Percentiles rank a stretch among this genome's conserved stretches.
Evolutionary conservation across 2,329 filamentous ascomycete species (phyloP).

Genomic region (Phialophora expanda): DNA sequence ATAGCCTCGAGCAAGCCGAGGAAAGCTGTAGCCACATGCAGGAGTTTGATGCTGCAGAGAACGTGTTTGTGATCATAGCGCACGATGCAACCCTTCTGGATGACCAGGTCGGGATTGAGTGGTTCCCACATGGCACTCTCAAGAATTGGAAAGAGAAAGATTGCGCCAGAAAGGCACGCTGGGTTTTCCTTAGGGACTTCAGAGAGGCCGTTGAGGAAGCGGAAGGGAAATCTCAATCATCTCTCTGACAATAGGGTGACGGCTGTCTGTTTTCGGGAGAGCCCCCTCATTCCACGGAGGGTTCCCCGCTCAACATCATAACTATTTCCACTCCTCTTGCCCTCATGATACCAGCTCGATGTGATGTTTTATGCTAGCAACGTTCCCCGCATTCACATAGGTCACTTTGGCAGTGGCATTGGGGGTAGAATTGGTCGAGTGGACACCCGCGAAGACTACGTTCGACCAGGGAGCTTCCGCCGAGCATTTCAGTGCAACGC

Average conservation of each 20-base stretch:
- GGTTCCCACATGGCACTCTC: conserved; percentile 38
- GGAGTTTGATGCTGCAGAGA: conserved; percentile 40
- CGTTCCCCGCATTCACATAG: conserved; percentile 18
- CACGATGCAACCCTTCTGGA: conserved; percentile 40
- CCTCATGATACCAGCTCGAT: background rate
- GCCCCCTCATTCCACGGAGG: background rate
- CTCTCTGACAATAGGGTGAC: background rate
- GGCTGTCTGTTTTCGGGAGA: background rate
- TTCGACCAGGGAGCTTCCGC: conserved; percentile 11
- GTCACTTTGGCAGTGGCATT: conserved; percentile 2
- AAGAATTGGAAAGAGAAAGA: conserved; percentile 46
- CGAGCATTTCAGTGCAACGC: conserved; percentile 19
- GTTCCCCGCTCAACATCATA: background rate
- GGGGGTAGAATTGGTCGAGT: conserved; percentile 6
- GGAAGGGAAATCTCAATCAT: background rate
- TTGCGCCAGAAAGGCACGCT: conserved; percentile 36
- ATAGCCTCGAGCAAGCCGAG: conserved; percentile 24
- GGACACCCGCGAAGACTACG: conserved; percentile 11
- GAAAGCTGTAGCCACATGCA: conserved; percentile 37
- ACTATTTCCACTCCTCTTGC: background rate
- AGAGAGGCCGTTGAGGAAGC: background rate
- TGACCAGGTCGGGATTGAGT: conserved; percentile 35
- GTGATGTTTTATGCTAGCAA: conserved; percentile 2
- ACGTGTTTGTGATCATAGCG: conserved; percentile 41
- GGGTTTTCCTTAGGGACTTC: conserved; percentile 24